Percentiles rank a stretch among this genome's conserved stretches.
Evolutionary conservation across 1,284 basidiomycete genomes (phyloP).

Genomic region (Exobasidium cylindrosporum): DNA sequence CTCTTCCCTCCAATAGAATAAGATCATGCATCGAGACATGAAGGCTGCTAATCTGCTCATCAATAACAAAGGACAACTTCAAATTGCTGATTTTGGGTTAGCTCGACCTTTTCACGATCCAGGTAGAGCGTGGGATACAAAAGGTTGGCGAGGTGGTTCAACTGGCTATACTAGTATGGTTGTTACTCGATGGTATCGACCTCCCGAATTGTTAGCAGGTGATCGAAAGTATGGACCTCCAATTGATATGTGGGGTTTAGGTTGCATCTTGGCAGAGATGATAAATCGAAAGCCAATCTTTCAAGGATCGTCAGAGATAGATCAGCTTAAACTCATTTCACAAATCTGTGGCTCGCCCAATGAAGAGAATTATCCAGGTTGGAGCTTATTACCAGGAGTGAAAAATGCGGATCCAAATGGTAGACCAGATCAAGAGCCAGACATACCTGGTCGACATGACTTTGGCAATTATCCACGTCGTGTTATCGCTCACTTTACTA

Average conservation of each 20-base stretch:
- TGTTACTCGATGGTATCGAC: conserved; percentile 97
- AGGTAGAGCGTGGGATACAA: conserved; percentile 25
- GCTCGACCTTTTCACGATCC: conserved; percentile 64
- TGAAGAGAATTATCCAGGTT: conserved; percentile 72
- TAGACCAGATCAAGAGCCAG: conserved; percentile 35
- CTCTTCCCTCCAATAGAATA: conserved; percentile 64
- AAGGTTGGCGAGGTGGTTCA: conserved; percentile 40
- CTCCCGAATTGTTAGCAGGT: conserved; percentile 88
- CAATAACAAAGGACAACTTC: conserved; percentile 62
- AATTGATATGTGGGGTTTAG: conserved; percentile 98
- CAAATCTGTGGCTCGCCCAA: conserved; percentile 81
- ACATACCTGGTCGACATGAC: conserved; percentile 34
- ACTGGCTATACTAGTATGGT: conserved; percentile 89
- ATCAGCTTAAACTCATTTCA: conserved; percentile 88
- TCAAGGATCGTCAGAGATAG: conserved; percentile 79
- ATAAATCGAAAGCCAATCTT: conserved; percentile 82
- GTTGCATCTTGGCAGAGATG: conserved; percentile 96
- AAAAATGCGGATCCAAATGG: conserved; percentile 48
- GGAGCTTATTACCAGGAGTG: conserved; percentile 60
- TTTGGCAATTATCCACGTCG: conserved; percentile 37
- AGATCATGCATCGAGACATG: conserved; percentile 95
- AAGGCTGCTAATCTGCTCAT: conserved; percentile 97
- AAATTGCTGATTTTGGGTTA: conserved; percentile 89
- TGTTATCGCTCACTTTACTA: conserved; percentile 34
- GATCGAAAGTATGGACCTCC: conserved; percentile 83